A percentile compares a stretch with the other conserved stretches of the same genome.
Evolutionary conservation across 73 alveolate species (phyloP).

Genomic region (Tetrahymena thermophila): DNA sequence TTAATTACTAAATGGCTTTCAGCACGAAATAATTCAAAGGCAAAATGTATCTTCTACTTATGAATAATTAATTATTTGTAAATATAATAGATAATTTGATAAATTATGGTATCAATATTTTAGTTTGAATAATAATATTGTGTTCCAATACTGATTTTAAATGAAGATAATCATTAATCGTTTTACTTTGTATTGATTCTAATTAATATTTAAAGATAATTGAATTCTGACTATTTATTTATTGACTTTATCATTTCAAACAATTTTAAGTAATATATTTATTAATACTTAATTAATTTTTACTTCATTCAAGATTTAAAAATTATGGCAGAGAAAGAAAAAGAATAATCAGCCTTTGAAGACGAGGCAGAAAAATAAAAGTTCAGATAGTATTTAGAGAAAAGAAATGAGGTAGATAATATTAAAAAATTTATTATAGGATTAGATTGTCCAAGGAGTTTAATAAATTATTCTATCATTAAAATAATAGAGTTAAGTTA

Average conservation of each 20-base stretch:
- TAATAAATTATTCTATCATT: neutral
- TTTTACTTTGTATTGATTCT: neutral
- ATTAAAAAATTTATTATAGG: neutral
- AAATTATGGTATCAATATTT: neutral
- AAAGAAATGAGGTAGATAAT: slow-evolving; percentile 15
- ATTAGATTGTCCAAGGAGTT: neutral
- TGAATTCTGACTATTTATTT: neutral
- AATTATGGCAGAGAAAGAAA: neutral
- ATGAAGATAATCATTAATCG: neutral
- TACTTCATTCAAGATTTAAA: neutral
- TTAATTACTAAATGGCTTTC: too few species aligned
- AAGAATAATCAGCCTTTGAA: slow-evolving; percentile 15
- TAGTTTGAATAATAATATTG: neutral
- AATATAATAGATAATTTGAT: neutral
- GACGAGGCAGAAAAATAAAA: slow-evolving; percentile 22
- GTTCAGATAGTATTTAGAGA: slow-evolving; percentile 13
- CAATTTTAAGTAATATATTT: neutral
- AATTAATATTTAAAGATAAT: too few species aligned
- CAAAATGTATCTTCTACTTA: neutral
- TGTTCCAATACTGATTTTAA: neutral
- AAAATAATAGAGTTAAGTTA: neutral
- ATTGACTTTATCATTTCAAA: too few species aligned
- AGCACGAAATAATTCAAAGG: neutral
- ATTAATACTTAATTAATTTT: neutral
- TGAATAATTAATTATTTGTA: too few species aligned